These are phyloP conservation scores for Lathyrus oleraceus DNA, from an alignment of 306 rosid species.

Conservation along the genomic window DNA sequence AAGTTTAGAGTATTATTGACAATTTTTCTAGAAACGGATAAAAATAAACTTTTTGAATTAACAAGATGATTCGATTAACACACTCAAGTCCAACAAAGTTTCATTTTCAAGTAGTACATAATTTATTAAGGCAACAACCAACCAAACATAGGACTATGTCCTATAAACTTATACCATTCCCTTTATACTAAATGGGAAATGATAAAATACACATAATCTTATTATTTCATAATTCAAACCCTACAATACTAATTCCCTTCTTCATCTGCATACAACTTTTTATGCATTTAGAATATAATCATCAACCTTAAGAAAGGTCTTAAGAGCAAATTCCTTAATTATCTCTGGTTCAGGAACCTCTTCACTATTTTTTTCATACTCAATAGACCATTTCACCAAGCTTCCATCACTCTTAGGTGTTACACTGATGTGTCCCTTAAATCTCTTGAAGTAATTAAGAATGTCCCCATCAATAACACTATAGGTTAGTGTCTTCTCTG, in stretches of 20 bases:
- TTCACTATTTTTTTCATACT: conserved; percentile 54
- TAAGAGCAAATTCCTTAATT: conserved; percentile 67
- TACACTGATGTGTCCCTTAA: conserved; percentile 54
- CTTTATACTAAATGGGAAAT: not conserved
- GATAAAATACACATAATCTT: not conserved
- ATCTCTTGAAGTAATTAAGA: conserved; percentile 60
- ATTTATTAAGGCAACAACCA: not conserved
- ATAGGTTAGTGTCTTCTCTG: conserved; percentile 52
- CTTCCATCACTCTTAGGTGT: conserved; percentile 62
- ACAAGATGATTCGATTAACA: no score
- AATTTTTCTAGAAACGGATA: no score
- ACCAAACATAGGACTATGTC: conserved; percentile 1
- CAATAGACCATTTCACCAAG: conserved; percentile 63
- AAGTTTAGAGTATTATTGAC: no score
- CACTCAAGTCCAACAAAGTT: no score
- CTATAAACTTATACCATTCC: not conserved
- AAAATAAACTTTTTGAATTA: no score
- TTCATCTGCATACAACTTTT: not conserved
- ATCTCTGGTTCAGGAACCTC: conserved; percentile 62
- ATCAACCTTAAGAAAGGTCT: conserved; percentile 74
- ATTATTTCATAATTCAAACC: conserved; percentile 29
- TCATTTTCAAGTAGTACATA: no score
- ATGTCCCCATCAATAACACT: conserved; percentile 76
- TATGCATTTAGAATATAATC: conserved; percentile 45
- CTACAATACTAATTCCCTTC: not conserved